These are phyloP conservation scores for Cryptococcus maquisensis DNA, from an alignment of 1,284 basidiomycete genomes.

Conservation along the genomic window DNA sequence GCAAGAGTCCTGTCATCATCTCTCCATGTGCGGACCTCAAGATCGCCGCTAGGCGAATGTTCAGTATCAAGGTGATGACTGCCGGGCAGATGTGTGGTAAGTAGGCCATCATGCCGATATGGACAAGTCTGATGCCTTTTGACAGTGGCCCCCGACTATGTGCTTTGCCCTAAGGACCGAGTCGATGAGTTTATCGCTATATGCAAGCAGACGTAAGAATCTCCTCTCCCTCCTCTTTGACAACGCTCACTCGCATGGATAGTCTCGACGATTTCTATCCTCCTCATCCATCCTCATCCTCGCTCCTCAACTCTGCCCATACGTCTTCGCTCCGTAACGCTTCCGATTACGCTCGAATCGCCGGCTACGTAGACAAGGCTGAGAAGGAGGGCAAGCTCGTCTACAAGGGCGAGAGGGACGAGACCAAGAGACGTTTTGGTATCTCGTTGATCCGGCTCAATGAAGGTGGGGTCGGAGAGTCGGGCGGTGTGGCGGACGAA, in stretches of 20 bases:
- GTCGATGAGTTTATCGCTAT: slow-evolving; percentile 63
- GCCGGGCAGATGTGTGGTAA: slow-evolving; percentile 59
- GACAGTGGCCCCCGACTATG: slow-evolving; percentile 64
- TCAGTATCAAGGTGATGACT: slow-evolving; percentile 77
- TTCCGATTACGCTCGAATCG: slow-evolving; percentile 61
- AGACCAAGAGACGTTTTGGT: slow-evolving; percentile 47
- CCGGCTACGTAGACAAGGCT: slow-evolving; percentile 61
- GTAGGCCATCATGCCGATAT: slow-evolving; percentile 1
- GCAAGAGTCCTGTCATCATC: slow-evolving; percentile 79
- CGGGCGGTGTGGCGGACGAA: slow-evolving; percentile 66
- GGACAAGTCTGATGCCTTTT: slow-evolving; percentile 36
- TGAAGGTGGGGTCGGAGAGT: slow-evolving; percentile 57
- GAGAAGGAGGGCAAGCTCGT: slow-evolving; percentile 60
- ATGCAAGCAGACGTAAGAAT: slow-evolving; percentile 56
- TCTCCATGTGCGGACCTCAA: slow-evolving; percentile 57
- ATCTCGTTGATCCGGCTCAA: slow-evolving; percentile 52
- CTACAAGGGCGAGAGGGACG: slow-evolving; percentile 64
- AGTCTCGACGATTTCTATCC: slow-evolving; percentile 35
- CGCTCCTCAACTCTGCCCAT: slow-evolving; percentile 50
- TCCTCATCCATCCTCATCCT: slow-evolving; percentile 46
- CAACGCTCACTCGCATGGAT: background rate
- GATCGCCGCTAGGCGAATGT: slow-evolving; percentile 50
- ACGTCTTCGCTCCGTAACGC: slow-evolving; percentile 55
- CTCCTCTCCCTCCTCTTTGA: background rate
- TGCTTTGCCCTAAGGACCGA: slow-evolving; percentile 63